A percentile compares a stretch with the other conserved stretches of the same genome.
Conservation (phyloP, 2,329 filamentous ascomycete species). For the Boeremia lycopersici region DNA sequence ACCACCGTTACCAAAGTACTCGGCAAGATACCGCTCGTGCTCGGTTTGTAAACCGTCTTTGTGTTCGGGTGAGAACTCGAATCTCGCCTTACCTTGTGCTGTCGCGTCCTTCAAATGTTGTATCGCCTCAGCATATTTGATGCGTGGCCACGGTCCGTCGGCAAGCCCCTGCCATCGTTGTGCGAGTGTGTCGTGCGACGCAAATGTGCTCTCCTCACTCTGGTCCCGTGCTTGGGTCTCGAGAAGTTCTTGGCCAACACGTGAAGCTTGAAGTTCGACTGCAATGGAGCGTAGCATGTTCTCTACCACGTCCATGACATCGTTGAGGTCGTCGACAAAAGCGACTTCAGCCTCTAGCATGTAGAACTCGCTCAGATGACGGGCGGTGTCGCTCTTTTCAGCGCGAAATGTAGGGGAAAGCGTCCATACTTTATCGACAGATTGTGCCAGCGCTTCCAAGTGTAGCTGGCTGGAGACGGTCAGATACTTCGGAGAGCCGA, state of each 20-base stretch:
- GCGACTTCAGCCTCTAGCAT: conserved; percentile 94
- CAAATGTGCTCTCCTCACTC: conserved; percentile 38
- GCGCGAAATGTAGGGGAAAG: conserved; percentile 93
- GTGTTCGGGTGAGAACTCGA: conserved; percentile 74
- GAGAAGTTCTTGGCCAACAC: conserved; percentile 62
- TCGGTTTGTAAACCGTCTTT: conserved; percentile 81
- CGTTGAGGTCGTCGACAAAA: conserved; percentile 72
- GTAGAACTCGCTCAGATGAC: conserved; percentile 96
- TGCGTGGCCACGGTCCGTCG: conserved; percentile 78
- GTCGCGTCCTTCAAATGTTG: conserved; percentile 67
- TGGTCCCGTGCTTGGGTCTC: conserved; percentile 48
- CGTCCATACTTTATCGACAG: conserved; percentile 90
- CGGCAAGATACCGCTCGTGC: conserved; percentile 88
- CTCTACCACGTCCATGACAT: conserved; percentile 81
- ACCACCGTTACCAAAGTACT: conserved; percentile 63
- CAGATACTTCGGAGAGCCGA: conserved; percentile 86
- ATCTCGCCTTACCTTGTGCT: conserved; percentile 57
- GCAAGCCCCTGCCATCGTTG: conserved; percentile 74
- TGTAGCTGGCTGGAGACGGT: conserved; percentile 96
- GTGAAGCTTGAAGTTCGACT: conserved; percentile 55
- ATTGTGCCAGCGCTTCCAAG: conserved; percentile 87
- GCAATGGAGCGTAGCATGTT: conserved; percentile 70
- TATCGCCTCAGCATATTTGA: conserved; percentile 84
- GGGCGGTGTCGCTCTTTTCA: conserved; percentile 80
- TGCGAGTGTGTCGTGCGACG: conserved; percentile 60